Evolutionary conservation across 2,329 filamentous ascomycete genomes (phyloP).

Genomic region (Calonectria ilicicola): DNA sequence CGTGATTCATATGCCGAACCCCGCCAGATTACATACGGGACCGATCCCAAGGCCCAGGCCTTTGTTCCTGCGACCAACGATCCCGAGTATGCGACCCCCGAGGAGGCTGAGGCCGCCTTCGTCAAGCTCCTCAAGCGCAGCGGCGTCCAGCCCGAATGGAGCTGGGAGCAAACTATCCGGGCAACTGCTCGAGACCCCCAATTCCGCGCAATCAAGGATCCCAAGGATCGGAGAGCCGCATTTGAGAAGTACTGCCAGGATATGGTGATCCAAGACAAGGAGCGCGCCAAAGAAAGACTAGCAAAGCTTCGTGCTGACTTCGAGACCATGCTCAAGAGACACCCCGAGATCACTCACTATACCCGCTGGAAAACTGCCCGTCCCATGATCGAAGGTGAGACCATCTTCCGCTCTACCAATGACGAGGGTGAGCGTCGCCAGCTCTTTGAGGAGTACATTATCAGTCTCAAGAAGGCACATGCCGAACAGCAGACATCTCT

Average conservation of each 20-base stretch:
- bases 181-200: conserved; percentile 90
- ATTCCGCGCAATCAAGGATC: conserved; percentile 92
- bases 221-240: conserved; percentile 87
- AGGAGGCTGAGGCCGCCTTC: conserved; percentile 94
- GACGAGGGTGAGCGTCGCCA: conserved; percentile 89
- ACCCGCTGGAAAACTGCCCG: conserved; percentile 97
- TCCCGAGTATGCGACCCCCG: conserved; percentile 81
- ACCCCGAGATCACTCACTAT: conserved; percentile 97
- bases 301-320: conserved; percentile 95
- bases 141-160: conserved; percentile 91
- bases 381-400: conserved; percentile 94
- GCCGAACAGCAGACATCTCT: conserved; percentile 78
- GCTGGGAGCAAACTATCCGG: conserved; percentile 90
- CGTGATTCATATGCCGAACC: conserved; percentile 62
- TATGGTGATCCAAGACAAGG: conserved; percentile 91
- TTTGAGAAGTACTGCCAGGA: conserved; percentile 97
- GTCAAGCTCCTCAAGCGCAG: conserved; percentile 88
- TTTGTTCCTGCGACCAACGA: conserved; percentile 76
- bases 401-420: conserved; percentile 91
- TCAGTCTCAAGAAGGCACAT: conserved; percentile 84
- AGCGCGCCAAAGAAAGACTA: conserved; percentile 91
- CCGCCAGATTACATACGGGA: conserved; percentile 69
- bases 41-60: conserved; percentile 66
- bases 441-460: conserved; percentile 93
- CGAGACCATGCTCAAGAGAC: conserved; percentile 93